Percentiles rank a stretch among this genome's conserved stretches.
phyloP scores from a whole-genome alignment of 441 rosid genomes.

The Francoa sonchifolia region DNA sequence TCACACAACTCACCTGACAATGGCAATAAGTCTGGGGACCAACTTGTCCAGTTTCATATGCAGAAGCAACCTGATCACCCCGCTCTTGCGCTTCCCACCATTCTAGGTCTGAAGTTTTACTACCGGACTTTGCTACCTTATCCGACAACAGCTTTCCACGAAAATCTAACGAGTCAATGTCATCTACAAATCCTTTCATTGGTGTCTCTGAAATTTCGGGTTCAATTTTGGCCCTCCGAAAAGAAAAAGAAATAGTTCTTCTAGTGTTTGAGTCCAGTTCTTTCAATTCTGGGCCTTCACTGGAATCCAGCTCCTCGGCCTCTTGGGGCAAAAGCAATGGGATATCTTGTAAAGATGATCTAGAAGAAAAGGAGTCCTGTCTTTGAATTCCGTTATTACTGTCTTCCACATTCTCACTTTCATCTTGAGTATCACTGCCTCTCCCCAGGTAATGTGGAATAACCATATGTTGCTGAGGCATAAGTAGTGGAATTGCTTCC shows the following conservation, averaged over 20 bases:
- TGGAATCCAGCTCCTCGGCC: conserved; percentile 40
- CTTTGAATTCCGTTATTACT: conserved; percentile 32
- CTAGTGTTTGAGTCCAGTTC: conserved; percentile 22
- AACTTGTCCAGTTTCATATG: conserved; percentile 70
- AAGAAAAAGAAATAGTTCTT: conserved; percentile 44
- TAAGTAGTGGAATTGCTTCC: conserved; percentile 89
- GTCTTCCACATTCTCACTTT: conserved; percentile 32
- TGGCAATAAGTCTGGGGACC: conserved; percentile 83
- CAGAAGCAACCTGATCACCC: conserved; percentile 47
- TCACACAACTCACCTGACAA: conserved; percentile 67
- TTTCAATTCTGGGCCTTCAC: conserved; percentile 30
- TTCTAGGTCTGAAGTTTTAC: conserved; percentile 36
- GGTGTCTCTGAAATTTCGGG: conserved; percentile 46
- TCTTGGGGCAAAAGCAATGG: conserved; percentile 91
- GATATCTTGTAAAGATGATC: conserved; percentile 75
- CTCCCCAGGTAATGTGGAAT: conserved; percentile 91
- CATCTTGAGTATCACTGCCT: conserved; percentile 36
- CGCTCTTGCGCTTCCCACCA: conserved; percentile 95
- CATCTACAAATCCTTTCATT: conserved; percentile 88
- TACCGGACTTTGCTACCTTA: conserved; percentile 21
- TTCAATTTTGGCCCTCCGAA: conserved; percentile 49
- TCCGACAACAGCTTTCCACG: conserved; percentile 24
- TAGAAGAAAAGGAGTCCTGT: conserved; percentile 67
- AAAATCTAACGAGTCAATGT: conserved; percentile 29
- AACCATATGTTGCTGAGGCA: conserved; percentile 99